Conservation (phyloP, 495 filamentous ascomycete genomes). For the Tuber borchii region DNA sequence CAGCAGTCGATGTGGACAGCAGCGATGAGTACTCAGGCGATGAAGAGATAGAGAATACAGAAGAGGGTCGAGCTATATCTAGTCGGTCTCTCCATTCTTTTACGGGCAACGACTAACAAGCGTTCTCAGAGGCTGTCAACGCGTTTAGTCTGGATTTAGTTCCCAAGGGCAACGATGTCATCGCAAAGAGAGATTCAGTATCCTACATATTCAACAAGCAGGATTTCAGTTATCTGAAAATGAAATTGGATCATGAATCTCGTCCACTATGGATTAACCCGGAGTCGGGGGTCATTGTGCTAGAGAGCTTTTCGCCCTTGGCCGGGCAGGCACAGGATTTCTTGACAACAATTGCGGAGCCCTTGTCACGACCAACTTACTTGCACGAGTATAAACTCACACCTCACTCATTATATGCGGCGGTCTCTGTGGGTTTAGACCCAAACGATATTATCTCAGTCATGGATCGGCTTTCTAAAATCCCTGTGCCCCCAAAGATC, state of each 20-base stretch:
- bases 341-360: slow-evolving; percentile 90
- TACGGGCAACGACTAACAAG: neutral
- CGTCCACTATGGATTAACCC: slow-evolving; percentile 92
- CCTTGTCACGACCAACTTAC: slow-evolving; percentile 74
- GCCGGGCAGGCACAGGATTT: slow-evolving; percentile 86
- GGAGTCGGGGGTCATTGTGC: slow-evolving; percentile 70
- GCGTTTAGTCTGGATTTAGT: neutral
- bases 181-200: slow-evolving; percentile 25
- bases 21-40: slow-evolving; percentile 36
- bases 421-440: slow-evolving; percentile 81
- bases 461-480: slow-evolving; percentile 81
- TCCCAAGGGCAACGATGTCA: neutral
- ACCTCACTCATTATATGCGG: slow-evolving; percentile 85
- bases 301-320: slow-evolving; percentile 90
- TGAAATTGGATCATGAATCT: slow-evolving; percentile 83
- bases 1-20: slow-evolving; percentile 23
- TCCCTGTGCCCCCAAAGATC: slow-evolving; percentile 69
- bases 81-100: slow-evolving; percentile 21
- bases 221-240: slow-evolving; percentile 70
- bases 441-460: slow-evolving; percentile 84
- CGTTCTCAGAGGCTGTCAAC: slow-evolving; percentile 31
- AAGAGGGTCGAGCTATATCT: slow-evolving; percentile 33
- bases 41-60: slow-evolving; percentile 24
- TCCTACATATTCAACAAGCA: slow-evolving; percentile 55
- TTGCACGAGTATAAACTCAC: slow-evolving; percentile 93